phyloP scores from a whole-genome alignment of 768 basidiomycete species.

The Tricholoma hemisulphureum region DNA sequence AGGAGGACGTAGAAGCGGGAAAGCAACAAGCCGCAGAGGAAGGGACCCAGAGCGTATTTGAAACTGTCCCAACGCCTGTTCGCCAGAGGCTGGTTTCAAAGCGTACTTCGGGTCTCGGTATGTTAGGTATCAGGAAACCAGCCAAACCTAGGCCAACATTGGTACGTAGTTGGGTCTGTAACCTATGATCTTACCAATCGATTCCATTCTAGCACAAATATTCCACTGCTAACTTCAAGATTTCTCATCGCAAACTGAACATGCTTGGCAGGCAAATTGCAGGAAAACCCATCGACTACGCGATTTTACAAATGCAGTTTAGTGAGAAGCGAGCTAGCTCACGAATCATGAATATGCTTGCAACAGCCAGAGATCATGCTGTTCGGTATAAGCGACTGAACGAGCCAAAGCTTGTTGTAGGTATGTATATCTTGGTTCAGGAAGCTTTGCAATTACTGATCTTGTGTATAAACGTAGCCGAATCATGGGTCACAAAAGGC shows the following conservation, averaged over 20 bases:
- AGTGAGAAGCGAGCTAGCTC: slow-evolving; percentile 87
- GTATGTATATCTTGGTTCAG: slow-evolving; percentile 46
- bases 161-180: slow-evolving; percentile 18
- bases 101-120: not conserved
- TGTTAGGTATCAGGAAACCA: slow-evolving; percentile 13
- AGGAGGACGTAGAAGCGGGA: slow-evolving; percentile 46
- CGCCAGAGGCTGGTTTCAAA: slow-evolving; percentile 1
- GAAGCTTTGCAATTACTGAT: not conserved
- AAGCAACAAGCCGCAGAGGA: slow-evolving; percentile 44
- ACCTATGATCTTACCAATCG: not conserved
- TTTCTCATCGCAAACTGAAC: slow-evolving; percentile 91
- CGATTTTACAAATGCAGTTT: slow-evolving; percentile 96
- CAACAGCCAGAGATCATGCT: slow-evolving; percentile 84
- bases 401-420: slow-evolving; percentile 70
- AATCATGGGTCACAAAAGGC: slow-evolving; percentile 94
- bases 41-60: slow-evolving; percentile 52
- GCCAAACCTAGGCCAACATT: slow-evolving; percentile 27
- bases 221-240: slow-evolving; percentile 90
- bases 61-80: slow-evolving; percentile 28
- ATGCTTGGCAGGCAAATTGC: slow-evolving; percentile 84
- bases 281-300: slow-evolving; percentile 89
- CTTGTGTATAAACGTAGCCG: slow-evolving; percentile 50
- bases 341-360: slow-evolving; percentile 86
- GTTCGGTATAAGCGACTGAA: slow-evolving; percentile 72
- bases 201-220: slow-evolving; percentile 72